A percentile compares a stretch with the other conserved stretches of the same genome.
These are phyloP conservation scores for Pestalotiopsis fici DNA, from an alignment of 2,329 filamentous ascomycete species.

Conservation along the genomic window DNA sequence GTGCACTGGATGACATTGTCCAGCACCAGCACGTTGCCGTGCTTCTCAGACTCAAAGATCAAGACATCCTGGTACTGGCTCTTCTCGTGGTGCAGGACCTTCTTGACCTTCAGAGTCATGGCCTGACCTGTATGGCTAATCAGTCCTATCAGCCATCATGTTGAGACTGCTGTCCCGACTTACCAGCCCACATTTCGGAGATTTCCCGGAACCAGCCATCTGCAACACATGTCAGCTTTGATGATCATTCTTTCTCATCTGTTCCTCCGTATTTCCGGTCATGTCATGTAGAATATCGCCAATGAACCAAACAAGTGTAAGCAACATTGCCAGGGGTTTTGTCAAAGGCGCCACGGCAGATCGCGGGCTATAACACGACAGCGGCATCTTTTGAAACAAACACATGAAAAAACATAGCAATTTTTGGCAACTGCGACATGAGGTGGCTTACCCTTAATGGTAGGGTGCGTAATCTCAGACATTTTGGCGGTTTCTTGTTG, in stretches of 20 bases:
- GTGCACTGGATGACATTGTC: constrained; percentile 99
- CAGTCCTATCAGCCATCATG: constrained; percentile 5
- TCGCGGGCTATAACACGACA: background rate
- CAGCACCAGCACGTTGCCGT: constrained; percentile 93
- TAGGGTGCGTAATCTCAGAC: constrained; percentile 57
- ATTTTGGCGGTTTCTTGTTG: constrained; percentile 33
- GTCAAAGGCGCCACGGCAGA: background rate
- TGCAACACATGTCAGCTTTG: constrained; percentile 34
- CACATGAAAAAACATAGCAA: background rate
- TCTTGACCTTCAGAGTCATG: constrained; percentile 97
- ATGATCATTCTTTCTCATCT: background rate
- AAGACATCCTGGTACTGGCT: constrained; percentile 98
- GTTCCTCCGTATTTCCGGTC: background rate
- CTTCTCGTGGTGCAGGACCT: constrained; percentile 98
- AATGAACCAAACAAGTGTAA: background rate
- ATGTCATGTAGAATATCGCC: background rate
- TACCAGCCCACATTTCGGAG: constrained; percentile 93
- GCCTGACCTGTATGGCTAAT: constrained; percentile 68
- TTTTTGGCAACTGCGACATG: constrained; percentile 4
- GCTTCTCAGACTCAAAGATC: constrained; percentile 97
- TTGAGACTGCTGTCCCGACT: constrained; percentile 23
- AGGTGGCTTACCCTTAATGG: constrained; percentile 55
- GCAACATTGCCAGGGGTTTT: background rate
- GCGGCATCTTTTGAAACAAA: background rate
- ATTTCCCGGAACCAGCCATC: constrained; percentile 99